A percentile compares a stretch with the other conserved stretches of the same genome.
Conservation (phyloP, 2,329 filamentous ascomycete species). For the Calonectria pseudoreteaudii region DNA sequence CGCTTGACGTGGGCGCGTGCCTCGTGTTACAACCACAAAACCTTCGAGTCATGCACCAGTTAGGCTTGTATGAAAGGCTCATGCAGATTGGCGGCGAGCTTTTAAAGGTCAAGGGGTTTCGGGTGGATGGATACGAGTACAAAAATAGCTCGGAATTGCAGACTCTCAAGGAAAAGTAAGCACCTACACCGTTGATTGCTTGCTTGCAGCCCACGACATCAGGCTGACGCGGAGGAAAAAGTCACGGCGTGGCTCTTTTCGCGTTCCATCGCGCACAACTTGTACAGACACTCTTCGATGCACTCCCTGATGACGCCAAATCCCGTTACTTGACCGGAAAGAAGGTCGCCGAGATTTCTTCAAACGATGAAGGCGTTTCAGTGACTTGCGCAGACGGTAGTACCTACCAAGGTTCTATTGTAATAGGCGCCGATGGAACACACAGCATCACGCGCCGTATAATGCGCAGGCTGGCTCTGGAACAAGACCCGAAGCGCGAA, state of each 20-base stretch:
- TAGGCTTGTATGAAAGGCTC: constrained; percentile 18
- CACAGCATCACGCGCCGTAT: constrained; percentile 25
- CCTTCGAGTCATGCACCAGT: constrained; percentile 23
- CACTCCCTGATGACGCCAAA: constrained; percentile 19
- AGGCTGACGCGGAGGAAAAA: constrained; percentile 10
- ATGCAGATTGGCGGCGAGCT: not conserved
- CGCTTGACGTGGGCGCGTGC: constrained; percentile 38
- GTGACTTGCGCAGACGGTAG: constrained; percentile 32
- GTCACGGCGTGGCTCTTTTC: constrained; percentile 29
- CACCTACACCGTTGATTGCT: too few species aligned
- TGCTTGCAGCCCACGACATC: not conserved
- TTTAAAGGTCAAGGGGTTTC: not conserved
- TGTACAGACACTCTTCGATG: constrained; percentile 24
- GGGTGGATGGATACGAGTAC: not conserved
- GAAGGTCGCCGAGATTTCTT: constrained; percentile 19
- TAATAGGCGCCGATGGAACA: constrained; percentile 34
- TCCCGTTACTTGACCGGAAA: constrained; percentile 24
- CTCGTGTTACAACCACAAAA: constrained; percentile 16
- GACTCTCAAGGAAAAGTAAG: constrained; percentile 14
- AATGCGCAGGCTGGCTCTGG: not conserved
- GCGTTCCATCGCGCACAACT: constrained; percentile 33
- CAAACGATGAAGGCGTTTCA: not conserved
- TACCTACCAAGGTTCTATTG: constrained; percentile 22
- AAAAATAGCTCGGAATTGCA: not conserved
- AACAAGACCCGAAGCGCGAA: not conserved